Evolutionary conservation across 805 yeast genomes (phyloP).

Genomic region (Kluyveromyces siamensis): DNA sequence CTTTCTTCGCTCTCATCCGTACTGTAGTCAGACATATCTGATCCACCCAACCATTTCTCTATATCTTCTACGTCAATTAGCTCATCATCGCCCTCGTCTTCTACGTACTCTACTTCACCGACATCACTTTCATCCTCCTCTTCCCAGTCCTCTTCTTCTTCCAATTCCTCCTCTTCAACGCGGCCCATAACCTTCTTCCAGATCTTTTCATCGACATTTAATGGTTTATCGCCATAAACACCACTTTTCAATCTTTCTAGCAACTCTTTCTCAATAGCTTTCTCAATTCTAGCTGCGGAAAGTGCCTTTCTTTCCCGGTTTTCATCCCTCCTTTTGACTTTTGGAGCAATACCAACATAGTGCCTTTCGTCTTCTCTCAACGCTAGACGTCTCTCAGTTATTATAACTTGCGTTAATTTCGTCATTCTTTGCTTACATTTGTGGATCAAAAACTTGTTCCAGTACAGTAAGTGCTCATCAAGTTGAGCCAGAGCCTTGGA

Average conservation of each 20-base stretch:
- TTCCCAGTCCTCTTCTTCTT: constrained; percentile 39
- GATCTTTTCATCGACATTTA: constrained; percentile 90
- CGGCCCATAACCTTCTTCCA: constrained; percentile 92
- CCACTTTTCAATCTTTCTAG: constrained; percentile 93
- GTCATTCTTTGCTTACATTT: constrained; percentile 96
- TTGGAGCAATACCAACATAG: constrained; percentile 85
- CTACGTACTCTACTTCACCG: constrained; percentile 82
- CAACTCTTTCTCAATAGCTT: constrained; percentile 91
- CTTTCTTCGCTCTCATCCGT: constrained; percentile 24
- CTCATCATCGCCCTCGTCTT: constrained; percentile 81
- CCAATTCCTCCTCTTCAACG: constrained; percentile 60
- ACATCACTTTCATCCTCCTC: constrained; percentile 48
- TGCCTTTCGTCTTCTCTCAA: constrained; percentile 86
- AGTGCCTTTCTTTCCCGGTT: constrained; percentile 94
- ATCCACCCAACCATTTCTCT: constrained; percentile 73
- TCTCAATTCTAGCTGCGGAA: constrained; percentile 93
- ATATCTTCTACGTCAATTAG: constrained; percentile 89
- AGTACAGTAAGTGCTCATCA: constrained; percentile 77
- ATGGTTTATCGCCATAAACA: constrained; percentile 96
- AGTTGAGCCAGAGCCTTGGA: constrained; percentile 80
- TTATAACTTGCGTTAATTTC: constrained; percentile 88
- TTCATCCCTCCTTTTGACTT: constrained; percentile 89
- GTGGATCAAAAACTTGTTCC: constrained; percentile 87
- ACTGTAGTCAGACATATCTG: constrained; percentile 34
- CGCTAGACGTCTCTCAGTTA: constrained; percentile 89